Evolutionary conservation across 2,329 filamentous ascomycete species (phyloP), one percentile per base, ranked within the genome.

Genomic region (Penicillium sp.): DNA sequence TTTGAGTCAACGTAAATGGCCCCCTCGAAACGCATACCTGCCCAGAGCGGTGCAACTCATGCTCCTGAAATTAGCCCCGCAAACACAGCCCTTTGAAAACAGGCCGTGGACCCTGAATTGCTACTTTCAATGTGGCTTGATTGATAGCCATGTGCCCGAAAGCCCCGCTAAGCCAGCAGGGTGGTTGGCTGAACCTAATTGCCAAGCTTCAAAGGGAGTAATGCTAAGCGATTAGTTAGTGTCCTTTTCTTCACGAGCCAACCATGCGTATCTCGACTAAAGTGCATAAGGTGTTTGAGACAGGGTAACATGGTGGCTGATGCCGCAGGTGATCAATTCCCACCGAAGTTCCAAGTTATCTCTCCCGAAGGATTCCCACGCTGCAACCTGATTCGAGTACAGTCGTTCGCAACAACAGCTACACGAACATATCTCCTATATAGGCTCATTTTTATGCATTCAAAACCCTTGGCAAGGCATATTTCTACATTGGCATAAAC

Each of bases 151-250:
- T 33, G 33, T 43, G 43, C 49, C 19, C 29, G 19, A n/a, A 31
- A 52, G 17, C 19, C 19, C 27, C 35, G 42, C 27, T 43, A 35
- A 47, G 4, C 25, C 5, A 6, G 21, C 35, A 35, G 29, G 17
- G 35, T 47, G 27, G 42, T 57, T 57, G 48, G 48, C 7, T 37
- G 25, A 12, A 9, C 6, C 31, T 33, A 9, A 45, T 43, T 48
- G 55, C 55, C 55, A 57, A 57, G 55, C 55, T 37, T 54, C 43
- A 15, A 57, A 54, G 21, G 15, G 21, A 42, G 55, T 47, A 48
- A 57, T 54, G 29, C 42, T 54, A 57, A 57, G 55, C 55, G 55
- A 57, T 54, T 23, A 35, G 35, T 4, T 31, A 13, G 35, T n/a
- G 21, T n/a, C 27, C 15, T 19, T 29, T 13, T 13, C n/a, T 27